phyloP scores from a whole-genome alignment of 1,284 basidiomycete genomes.

The Kalmanozyma brasiliensis region DNA sequence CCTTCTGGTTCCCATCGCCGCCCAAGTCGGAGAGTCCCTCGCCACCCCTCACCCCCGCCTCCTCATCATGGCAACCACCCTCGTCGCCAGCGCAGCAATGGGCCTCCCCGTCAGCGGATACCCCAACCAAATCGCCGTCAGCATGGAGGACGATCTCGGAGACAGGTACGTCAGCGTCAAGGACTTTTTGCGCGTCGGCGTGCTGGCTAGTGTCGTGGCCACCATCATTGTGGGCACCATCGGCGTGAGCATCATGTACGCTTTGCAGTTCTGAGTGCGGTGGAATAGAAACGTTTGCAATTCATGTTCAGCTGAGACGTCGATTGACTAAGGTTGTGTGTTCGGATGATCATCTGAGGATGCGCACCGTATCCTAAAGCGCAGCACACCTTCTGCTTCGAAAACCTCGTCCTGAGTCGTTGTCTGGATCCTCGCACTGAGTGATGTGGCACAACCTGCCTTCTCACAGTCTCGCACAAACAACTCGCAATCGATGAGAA shows the following conservation, averaged over 20 bases:
- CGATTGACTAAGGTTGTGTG: too few relatives aligned
- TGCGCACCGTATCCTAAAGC: too few relatives aligned
- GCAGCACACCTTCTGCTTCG: too few relatives aligned
- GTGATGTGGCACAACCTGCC: neutral
- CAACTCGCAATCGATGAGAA: too few relatives aligned
- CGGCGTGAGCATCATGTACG: slow-evolving; percentile 63
- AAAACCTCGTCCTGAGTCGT: too few relatives aligned
- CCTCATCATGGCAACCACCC: slow-evolving; percentile 74
- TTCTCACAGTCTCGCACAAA: neutral
- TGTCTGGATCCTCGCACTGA: too few relatives aligned
- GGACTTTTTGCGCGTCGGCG: slow-evolving; percentile 92
- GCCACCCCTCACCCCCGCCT: slow-evolving; percentile 61
- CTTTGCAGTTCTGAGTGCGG: slow-evolving; percentile 31
- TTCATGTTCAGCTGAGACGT: too few relatives aligned
- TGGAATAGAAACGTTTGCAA: too few relatives aligned
- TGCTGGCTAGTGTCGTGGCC: slow-evolving; percentile 88
- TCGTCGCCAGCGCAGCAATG: slow-evolving; percentile 96
- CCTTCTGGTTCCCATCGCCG: slow-evolving; percentile 92
- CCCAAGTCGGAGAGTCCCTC: slow-evolving; percentile 84
- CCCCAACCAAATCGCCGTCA: slow-evolving; percentile 78
- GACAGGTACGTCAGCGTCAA: slow-evolving; percentile 72
- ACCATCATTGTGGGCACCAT: slow-evolving; percentile 71
- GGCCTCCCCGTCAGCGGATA: slow-evolving; percentile 97
- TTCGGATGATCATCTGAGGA: too few relatives aligned
- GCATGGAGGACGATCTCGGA: slow-evolving; percentile 94